Conservation (phyloP, 2,329 filamentous ascomycete genomes). For the Tolypocladium cylindrosporum region DNA sequence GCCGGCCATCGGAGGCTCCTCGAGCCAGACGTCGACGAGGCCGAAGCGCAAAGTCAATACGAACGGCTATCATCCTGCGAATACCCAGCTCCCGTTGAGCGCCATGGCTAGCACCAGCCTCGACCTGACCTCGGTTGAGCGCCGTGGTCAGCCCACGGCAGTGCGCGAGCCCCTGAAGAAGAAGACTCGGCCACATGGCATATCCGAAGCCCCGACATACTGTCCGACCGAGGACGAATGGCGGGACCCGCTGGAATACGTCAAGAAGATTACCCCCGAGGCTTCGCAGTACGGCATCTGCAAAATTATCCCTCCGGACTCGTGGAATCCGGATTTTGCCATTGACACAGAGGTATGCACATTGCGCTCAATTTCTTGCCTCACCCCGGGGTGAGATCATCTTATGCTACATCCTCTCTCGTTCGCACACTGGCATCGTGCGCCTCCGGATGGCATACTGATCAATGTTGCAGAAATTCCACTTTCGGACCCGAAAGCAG, state of each 20-base stretch:
- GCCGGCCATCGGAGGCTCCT: slow-evolving; percentile 30
- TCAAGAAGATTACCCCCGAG: slow-evolving; percentile 82
- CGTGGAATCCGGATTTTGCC: slow-evolving; percentile 90
- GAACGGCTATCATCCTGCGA: slow-evolving; percentile 42
- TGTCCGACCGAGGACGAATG: slow-evolving; percentile 88
- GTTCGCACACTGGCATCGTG: not conserved
- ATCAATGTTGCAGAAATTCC: slow-evolving; percentile 60
- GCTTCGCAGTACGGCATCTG: slow-evolving; percentile 83
- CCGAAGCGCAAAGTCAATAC: slow-evolving; percentile 43
- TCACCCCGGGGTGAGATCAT: not conserved
- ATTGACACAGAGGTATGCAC: slow-evolving; percentile 80
- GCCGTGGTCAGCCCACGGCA: slow-evolving; percentile 71
- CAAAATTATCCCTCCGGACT: slow-evolving; percentile 89
- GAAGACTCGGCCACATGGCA: slow-evolving; percentile 68
- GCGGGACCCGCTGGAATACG: slow-evolving; percentile 87
- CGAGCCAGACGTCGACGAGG: slow-evolving; percentile 28
- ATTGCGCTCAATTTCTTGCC: slow-evolving; percentile 7
- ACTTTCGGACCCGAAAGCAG: slow-evolving; percentile 92
- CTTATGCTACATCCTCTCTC: not conserved
- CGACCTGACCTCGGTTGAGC: slow-evolving; percentile 83
- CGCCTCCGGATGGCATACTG: not conserved
- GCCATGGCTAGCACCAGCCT: slow-evolving; percentile 53
- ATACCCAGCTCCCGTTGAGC: slow-evolving; percentile 42
- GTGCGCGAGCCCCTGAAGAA: slow-evolving; percentile 68
- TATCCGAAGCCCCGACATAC: slow-evolving; percentile 86